Evolutionary conservation across 202 grass and related monocot genomes (phyloP).

Genomic region (Tripidium arundinaceum): DNA sequence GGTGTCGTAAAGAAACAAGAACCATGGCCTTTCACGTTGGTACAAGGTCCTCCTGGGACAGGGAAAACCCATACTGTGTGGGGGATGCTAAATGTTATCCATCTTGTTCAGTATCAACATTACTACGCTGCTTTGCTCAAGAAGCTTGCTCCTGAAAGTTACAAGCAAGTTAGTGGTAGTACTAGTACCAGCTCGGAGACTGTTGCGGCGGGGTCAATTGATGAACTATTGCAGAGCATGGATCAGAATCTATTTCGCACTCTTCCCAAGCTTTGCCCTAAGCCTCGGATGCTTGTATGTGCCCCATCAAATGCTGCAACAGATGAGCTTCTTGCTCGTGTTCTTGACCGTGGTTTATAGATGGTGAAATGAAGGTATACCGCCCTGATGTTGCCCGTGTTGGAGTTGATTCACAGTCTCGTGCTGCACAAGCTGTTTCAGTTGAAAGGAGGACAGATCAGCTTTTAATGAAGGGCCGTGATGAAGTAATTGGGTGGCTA

Average conservation of each 20-base stretch:
- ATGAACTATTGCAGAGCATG: conserved; percentile 98
- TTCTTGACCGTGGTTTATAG: conserved; percentile 96
- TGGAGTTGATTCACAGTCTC: conserved; percentile 95
- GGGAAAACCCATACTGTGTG: conserved; percentile 99
- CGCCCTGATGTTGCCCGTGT: conserved; percentile 98
- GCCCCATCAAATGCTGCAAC: conserved; percentile 97
- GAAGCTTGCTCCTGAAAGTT: conserved; percentile 98
- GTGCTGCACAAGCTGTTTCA: conserved; percentile 97
- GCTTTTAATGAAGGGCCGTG: conserved; percentile 78
- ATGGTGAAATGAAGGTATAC: conserved; percentile 99
- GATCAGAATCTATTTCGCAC: conserved; percentile 93
- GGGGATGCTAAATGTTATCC: conserved; percentile 99
- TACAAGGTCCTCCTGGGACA: conserved; percentile 96
- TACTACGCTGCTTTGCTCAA: conserved; percentile 93
- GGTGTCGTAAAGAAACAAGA: conserved; percentile 79
- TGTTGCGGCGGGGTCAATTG: conserved; percentile 78
- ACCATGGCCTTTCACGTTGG: conserved; percentile 97
- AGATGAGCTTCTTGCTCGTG: conserved; percentile 91
- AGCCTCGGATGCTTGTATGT: conserved; percentile 97
- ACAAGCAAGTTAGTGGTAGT: conserved; percentile 70
- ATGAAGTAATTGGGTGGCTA: conserved; percentile 88
- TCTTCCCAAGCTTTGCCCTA: conserved; percentile 96
- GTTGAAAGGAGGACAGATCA: conserved; percentile 96
- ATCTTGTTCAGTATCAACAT: conserved; percentile 99
- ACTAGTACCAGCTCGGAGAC: conserved; percentile 45